Conservation (phyloP, 1,284 basidiomycete species). For the Golubevia sp. region DNA sequence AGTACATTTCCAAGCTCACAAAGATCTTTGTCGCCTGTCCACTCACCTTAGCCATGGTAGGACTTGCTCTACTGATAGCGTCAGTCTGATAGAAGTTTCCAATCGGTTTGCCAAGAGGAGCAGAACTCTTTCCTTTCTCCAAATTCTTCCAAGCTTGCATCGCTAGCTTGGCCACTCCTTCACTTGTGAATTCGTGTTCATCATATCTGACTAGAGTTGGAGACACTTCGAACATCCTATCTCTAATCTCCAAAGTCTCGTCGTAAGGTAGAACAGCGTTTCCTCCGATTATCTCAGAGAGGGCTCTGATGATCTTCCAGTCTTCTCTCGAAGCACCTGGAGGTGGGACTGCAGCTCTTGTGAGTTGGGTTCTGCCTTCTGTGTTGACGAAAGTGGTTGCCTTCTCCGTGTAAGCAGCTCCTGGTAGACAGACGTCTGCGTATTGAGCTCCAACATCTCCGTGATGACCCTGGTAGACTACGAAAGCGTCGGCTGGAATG, state of each 20-base stretch:
- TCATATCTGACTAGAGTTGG: conserved; percentile 1
- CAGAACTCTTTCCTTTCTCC: not conserved
- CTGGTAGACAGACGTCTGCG: conserved; percentile 1
- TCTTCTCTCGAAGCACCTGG: conserved; percentile 2
- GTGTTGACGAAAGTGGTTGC: conserved; percentile 1
- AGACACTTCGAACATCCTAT: conserved; percentile 1
- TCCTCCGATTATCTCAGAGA: not conserved
- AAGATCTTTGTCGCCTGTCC: no score
- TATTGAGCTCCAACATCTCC: conserved; percentile 4
- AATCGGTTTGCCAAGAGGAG: conserved; percentile 1
- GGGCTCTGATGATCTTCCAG: conserved; percentile 2
- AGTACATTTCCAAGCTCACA: no score
- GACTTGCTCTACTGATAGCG: conserved; percentile 7
- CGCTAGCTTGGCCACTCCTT: conserved; percentile 2
- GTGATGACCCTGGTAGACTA: conserved; percentile 4
- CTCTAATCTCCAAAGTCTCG: not conserved
- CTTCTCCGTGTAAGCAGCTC: conserved; percentile 3
- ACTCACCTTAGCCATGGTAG: conserved; percentile 55
- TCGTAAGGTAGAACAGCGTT: not conserved
- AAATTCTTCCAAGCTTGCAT: not conserved
- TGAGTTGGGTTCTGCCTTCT: conserved; percentile 2
- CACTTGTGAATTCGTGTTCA: not conserved
- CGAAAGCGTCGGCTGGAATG: conserved; percentile 1
- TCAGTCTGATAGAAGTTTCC: conserved; percentile 2
- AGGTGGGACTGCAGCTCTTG: conserved; percentile 1